Percentiles rank a stretch among this genome's conserved stretches.
phyloP scores from a whole-genome alignment of 2,329 filamentous ascomycete species.

The Metarhizium rileyi region DNA sequence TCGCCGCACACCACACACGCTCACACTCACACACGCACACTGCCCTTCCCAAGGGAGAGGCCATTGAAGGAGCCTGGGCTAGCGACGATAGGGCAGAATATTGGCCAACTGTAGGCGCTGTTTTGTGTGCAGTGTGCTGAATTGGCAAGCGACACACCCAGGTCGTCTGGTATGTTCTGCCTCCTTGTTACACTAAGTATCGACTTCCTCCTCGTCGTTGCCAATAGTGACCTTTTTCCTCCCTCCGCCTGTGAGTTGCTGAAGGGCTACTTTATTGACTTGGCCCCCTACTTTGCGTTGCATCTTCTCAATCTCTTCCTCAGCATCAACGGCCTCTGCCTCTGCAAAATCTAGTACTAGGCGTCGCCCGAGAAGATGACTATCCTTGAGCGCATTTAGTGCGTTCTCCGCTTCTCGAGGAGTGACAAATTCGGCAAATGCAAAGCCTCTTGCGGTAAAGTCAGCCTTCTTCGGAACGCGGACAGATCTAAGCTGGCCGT shows the following conservation, averaged over 20 bases:
- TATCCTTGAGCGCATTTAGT: constrained; percentile 82
- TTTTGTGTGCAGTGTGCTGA: background rate
- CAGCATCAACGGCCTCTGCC: constrained; percentile 79
- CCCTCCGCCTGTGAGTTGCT: constrained; percentile 74
- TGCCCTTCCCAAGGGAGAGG: constrained; percentile 12
- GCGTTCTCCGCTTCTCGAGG: constrained; percentile 83
- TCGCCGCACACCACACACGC: no score
- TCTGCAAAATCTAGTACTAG: constrained; percentile 88
- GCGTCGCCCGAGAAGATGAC: constrained; percentile 82
- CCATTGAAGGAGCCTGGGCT: constrained; percentile 3
- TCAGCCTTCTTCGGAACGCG: constrained; percentile 94
- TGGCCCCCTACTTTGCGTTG: constrained; percentile 90
- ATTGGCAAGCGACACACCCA: constrained; percentile 4
- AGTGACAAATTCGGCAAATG: constrained; percentile 92
- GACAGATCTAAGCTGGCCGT: constrained; percentile 86
- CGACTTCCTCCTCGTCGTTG: constrained; percentile 54
- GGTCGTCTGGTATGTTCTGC: constrained; percentile 13
- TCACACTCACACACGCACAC: background rate
- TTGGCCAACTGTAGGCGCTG: background rate
- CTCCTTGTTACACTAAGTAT: constrained; percentile 17
- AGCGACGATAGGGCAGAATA: constrained; percentile 5
- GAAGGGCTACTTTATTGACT: constrained; percentile 80
- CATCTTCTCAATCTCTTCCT: constrained; percentile 95
- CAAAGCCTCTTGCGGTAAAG: constrained; percentile 79
- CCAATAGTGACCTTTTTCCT: constrained; percentile 84